Evolutionary conservation across 306 rosid genomes (phyloP).

Genomic region (Sphenostylis stenocarpa): DNA sequence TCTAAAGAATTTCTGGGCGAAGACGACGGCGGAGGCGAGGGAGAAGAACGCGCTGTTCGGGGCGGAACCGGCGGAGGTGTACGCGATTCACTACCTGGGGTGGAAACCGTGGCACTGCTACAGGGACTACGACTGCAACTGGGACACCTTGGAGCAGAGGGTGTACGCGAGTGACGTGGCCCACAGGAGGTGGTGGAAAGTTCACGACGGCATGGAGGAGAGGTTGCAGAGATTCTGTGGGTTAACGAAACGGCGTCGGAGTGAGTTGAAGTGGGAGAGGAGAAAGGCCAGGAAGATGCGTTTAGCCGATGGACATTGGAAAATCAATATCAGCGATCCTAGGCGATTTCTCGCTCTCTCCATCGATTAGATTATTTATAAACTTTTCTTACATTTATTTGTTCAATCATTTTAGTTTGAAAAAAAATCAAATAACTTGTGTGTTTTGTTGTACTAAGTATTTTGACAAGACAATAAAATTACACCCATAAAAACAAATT

Average conservation of each 20-base stretch:
- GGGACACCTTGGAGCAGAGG: conserved; percentile 53
- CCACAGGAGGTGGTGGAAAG: conserved; percentile 71
- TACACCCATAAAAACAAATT: too few relatives aligned
- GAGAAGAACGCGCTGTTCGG: conserved; percentile 58
- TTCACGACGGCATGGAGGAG: conserved; percentile 61
- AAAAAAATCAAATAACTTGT: too few relatives aligned
- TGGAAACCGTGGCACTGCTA: conserved; percentile 84
- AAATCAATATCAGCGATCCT: conserved; percentile 64
- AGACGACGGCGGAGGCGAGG: conserved; percentile 50
- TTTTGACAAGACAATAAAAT: too few relatives aligned
- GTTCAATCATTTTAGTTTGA: too few relatives aligned
- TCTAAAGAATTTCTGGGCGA: conserved; percentile 76
- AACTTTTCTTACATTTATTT: too few relatives aligned
- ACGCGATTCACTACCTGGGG: conserved; percentile 69
- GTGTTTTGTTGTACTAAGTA: too few relatives aligned
- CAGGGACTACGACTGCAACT: conserved; percentile 81
- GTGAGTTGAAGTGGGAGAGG: conserved; percentile 58
- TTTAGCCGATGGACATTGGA: conserved; percentile 58
- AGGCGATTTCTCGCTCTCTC: conserved; percentile 44
- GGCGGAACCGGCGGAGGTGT: conserved; percentile 67
- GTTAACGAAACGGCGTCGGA: conserved; percentile 55
- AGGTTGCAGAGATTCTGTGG: conserved; percentile 51
- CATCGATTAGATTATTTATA: background rate
- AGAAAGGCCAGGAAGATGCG: conserved; percentile 42
- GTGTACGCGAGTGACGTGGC: conserved; percentile 87